phyloP scores from a whole-genome alignment of 768 basidiomycete species.

The Termitomyces sp. region DNA sequence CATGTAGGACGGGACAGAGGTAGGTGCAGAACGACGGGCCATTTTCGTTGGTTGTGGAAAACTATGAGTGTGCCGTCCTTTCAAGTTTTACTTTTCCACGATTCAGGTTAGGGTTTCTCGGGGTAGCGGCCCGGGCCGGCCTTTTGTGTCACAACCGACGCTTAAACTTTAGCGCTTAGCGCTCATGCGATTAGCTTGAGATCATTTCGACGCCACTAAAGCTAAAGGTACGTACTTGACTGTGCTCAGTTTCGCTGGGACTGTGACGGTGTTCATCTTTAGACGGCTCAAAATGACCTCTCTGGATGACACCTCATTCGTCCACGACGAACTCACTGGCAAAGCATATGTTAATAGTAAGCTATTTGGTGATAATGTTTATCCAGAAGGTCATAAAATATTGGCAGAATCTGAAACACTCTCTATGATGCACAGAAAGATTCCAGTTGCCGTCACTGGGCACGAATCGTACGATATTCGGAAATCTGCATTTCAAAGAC shows the following conservation, averaged over 20 bases:
- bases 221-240: neutral
- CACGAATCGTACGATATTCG: neutral
- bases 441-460: neutral
- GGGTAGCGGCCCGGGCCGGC: neutral
- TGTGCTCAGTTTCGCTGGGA: neutral
- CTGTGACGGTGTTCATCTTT: neutral
- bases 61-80: slow-evolving; percentile 1
- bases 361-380: neutral
- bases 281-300: neutral
- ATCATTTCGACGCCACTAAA: neutral
- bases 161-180: neutral
- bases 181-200: neutral
- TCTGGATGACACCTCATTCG: neutral
- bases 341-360: neutral
- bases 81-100: slow-evolving; percentile 13
- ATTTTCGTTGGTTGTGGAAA: slow-evolving; percentile 27
- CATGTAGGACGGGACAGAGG: slow-evolving; percentile 50
- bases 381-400: neutral
- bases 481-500: neutral
- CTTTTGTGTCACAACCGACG: neutral
- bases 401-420: neutral
- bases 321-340: neutral
- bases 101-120: slow-evolving; percentile 5
- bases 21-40: slow-evolving; percentile 61
- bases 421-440: neutral